Conservation (phyloP, 176 grass and related monocot species). For the Pharus latifolius region DNA sequence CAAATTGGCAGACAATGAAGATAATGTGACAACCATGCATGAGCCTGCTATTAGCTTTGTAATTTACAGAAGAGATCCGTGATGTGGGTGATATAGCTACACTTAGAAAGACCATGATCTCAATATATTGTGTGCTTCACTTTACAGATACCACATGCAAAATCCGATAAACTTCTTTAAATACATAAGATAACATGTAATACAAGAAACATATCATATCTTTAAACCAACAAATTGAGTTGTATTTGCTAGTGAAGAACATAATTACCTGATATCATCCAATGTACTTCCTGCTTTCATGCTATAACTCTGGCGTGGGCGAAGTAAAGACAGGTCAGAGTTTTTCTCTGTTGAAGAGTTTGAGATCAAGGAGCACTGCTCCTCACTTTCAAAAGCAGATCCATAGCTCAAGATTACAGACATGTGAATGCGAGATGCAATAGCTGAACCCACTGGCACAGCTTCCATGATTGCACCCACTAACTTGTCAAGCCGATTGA, state of each 20-base stretch:
- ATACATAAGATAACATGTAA: not conserved
- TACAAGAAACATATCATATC: not conserved
- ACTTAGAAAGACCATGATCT: not conserved
- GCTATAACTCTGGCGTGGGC: constrained; percentile 77
- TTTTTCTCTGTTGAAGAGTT: constrained; percentile 25
- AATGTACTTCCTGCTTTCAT: constrained; percentile 74
- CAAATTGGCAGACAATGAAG: too few relatives aligned
- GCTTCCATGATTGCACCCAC: constrained; percentile 52
- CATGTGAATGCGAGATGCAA: constrained; percentile 53
- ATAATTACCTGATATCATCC: constrained; percentile 56
- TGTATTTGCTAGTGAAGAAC: not conserved
- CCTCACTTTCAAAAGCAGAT: constrained; percentile 30
- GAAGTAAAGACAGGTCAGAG: constrained; percentile 64
- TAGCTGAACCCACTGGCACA: constrained; percentile 26
- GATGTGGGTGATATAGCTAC: not conserved
- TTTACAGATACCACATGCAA: not conserved
- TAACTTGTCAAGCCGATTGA: constrained; percentile 59
- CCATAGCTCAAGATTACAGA: constrained; percentile 77
- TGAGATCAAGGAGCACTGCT: constrained; percentile 16
- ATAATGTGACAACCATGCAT: too few relatives aligned
- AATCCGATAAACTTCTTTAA: not conserved
- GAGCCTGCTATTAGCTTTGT: not conserved
- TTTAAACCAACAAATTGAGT: not conserved
- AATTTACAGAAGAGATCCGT: too few relatives aligned
- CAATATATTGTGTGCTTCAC: not conserved